Evolutionary conservation across 495 filamentous ascomycete species (phyloP).

Genomic region (Antarctomyces pellizariae): DNA sequence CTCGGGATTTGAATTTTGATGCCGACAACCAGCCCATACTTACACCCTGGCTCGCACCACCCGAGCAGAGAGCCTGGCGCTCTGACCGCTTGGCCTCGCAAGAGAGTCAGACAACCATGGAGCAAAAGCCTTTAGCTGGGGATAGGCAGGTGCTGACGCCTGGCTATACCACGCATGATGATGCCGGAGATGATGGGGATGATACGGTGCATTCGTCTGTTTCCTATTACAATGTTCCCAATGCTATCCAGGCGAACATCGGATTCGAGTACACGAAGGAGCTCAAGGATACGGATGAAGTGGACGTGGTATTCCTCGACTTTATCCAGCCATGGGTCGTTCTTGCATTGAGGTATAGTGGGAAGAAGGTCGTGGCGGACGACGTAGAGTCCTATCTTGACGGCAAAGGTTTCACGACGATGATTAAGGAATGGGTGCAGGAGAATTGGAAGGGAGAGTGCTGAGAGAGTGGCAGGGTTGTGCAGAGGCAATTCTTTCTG

Average conservation of each 20-base stretch:
- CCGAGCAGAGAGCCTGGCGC: conserved; percentile 8
- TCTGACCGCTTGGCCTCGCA: background rate
- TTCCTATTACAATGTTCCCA: conserved; percentile 53
- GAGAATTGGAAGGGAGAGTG: conserved; percentile 46
- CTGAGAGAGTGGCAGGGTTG: too few species aligned
- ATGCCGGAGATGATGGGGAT: conserved; percentile 67
- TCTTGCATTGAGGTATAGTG: conserved; percentile 42
- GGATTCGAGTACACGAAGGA: conserved; percentile 28
- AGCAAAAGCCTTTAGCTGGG: conserved; percentile 2
- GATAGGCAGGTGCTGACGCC: conserved; percentile 26
- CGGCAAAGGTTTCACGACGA: conserved; percentile 40
- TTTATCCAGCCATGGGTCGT: conserved; percentile 68
- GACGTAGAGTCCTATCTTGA: conserved; percentile 43
- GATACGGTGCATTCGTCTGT: conserved; percentile 66
- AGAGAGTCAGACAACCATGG: conserved; percentile 1
- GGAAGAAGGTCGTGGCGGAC: conserved; percentile 30
- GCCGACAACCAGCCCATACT: too few species aligned
- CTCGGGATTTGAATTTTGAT: too few species aligned
- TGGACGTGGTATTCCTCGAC: conserved; percentile 78
- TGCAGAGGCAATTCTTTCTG: too few species aligned
- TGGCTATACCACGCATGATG: conserved; percentile 81
- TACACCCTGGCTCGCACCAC: conserved; percentile 7
- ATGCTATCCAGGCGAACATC: conserved; percentile 49
- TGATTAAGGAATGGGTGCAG: conserved; percentile 58
- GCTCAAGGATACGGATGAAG: conserved; percentile 31